These are phyloP conservation scores for Kuraishia floccosa DNA, from an alignment of 805 yeast species.

Conservation along the genomic window DNA sequence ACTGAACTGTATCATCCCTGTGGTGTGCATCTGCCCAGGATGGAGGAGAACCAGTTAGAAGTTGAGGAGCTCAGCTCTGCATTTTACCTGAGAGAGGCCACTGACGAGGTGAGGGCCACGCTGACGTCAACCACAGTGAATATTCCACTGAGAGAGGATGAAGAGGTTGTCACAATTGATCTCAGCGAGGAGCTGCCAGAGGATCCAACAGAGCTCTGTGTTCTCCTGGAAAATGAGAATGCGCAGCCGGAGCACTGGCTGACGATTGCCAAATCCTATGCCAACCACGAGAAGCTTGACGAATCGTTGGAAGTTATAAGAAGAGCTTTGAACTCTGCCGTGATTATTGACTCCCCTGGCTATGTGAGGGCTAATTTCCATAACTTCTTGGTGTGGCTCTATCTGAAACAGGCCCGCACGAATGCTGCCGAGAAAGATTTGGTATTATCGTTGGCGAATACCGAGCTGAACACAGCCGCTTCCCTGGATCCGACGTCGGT, in stretches of 20 bases:
- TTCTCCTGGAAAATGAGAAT: constrained; percentile 69
- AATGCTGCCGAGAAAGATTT: constrained; percentile 12
- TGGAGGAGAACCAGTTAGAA: no score
- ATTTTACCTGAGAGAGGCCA: constrained; percentile 13
- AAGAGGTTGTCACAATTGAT: constrained; percentile 80
- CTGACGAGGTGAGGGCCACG: constrained; percentile 9
- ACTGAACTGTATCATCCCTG: no score
- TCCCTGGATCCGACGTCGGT: constrained; percentile 32
- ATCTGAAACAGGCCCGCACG: constrained; percentile 35
- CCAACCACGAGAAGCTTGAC: constrained; percentile 40
- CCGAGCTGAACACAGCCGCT: constrained; percentile 31
- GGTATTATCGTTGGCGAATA: constrained; percentile 14
- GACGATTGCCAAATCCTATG: constrained; percentile 72
- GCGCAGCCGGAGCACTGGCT: constrained; percentile 76
- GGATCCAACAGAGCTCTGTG: constrained; percentile 75
- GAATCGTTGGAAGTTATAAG: constrained; percentile 57
- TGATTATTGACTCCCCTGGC: constrained; percentile 18
- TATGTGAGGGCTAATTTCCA: constrained; percentile 42
- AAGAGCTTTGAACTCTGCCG: constrained; percentile 38
- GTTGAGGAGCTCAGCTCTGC: no score
- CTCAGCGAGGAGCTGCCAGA: constrained; percentile 76
- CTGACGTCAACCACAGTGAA: constrained; percentile 15
- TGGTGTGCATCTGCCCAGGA: no score
- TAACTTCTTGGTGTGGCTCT: constrained; percentile 65
- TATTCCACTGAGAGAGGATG: constrained; percentile 71